Evolutionary conservation across 164 flowering plant species (phyloP), one percentile per base, ranked within the genome.

Genomic region (Houttuynia cordata): DNA sequence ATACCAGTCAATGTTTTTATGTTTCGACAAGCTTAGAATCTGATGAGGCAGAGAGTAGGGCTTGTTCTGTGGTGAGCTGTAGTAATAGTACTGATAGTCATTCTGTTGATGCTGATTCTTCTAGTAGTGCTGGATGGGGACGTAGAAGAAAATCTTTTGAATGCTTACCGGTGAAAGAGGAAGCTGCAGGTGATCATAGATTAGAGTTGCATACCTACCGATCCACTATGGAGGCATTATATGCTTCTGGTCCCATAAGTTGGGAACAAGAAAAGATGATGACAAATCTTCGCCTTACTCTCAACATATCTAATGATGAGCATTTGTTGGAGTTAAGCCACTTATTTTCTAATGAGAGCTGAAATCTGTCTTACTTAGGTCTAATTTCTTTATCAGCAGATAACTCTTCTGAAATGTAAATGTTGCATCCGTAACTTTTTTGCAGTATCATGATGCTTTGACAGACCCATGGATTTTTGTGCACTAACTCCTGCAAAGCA

Each of bases 241-340:
- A 80, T 80, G 89, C 91, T 57, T 87, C 86, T 53, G 96, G 98
- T 50, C 91, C 91, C 67, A 74, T 89, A 70, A 92, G 84, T 78
- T 92, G 98, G 98, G 98, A 92, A 67, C 82, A 80, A 61, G 96
- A 92, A 80, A 73, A 78, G n/a, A 60, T 87, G 67, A 63, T 92
- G 75, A 92, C 96, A 45, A 82, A 87, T 71, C 94, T 92, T 60
- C 96, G 97, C 53, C 76, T 85, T 67, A 73, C 74, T 3, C 93
- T 92, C 65, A 76, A 86, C 62, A 84, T 92, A 69, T 87, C 96
- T 71, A 89, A 83, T 72, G 98, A 92, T 71, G 97, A 92, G 66
- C 96, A 92, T 81, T 80, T 89, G 75, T 69, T 69, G 79, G 88
- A 83, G 87, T 63, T 92, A 55, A 83, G 81, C 76, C 76, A 79